Percentiles rank a stretch among this genome's conserved stretches.
phyloP scores from a whole-genome alignment of 2,329 filamentous ascomycete species.

The Aschersonia sp. region DNA sequence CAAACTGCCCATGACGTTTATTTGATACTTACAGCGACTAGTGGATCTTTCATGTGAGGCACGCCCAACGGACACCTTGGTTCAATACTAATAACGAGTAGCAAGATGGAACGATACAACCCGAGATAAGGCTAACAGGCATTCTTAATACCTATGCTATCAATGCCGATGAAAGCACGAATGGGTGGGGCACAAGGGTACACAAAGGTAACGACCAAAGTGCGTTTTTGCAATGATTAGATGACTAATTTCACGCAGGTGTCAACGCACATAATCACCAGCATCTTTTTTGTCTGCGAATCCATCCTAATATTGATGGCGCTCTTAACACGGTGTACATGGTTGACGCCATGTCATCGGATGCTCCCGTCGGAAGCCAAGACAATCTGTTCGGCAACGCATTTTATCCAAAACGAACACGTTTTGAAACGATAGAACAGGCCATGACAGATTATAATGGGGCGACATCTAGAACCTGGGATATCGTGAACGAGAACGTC shows the following conservation, averaged over 20 bases:
- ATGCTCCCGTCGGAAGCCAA: conserved; percentile 60
- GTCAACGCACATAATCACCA: conserved; percentile 96
- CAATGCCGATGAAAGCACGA: conserved; percentile 63
- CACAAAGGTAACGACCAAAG: conserved; percentile 36
- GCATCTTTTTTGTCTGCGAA: conserved; percentile 80
- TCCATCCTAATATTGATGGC: conserved; percentile 80
- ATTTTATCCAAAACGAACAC: conserved; percentile 75
- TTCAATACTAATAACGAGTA: conserved; percentile 9
- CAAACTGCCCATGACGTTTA: not conserved
- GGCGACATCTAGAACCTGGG: conserved; percentile 69
- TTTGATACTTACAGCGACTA: conserved; percentile 26
- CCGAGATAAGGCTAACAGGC: conserved; percentile 81
- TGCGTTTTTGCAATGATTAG: not conserved
- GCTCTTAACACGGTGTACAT: conserved; percentile 74
- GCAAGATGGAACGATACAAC: conserved; percentile 82
- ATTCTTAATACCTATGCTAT: conserved; percentile 87
- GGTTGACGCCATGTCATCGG: conserved; percentile 57
- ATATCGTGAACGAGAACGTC: conserved; percentile 73
- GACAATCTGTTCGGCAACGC: conserved; percentile 86
- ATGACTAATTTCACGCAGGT: conserved; percentile 18
- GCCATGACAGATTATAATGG: conserved; percentile 71
- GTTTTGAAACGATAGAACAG: conserved; percentile 54
- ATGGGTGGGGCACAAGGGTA: conserved; percentile 84
- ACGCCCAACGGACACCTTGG: not conserved
- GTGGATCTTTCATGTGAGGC: conserved; percentile 63